Base-by-base conservation (phyloP, 768 basidiomycete genomes). In the Russula dissimulans region DNA sequence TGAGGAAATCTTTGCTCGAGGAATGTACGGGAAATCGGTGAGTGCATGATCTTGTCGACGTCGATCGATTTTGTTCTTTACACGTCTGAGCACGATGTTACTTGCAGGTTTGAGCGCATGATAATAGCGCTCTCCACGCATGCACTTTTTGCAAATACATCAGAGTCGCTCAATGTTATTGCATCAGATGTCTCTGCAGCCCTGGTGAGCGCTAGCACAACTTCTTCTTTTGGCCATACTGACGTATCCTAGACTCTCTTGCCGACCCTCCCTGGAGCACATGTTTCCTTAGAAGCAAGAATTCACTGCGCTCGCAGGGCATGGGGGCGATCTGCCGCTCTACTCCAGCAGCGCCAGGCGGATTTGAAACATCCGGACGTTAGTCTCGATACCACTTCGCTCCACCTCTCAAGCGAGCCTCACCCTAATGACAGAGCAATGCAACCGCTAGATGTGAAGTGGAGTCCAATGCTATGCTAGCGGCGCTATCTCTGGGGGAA, bases 21-120 rank as follows among this genome's bases (percentile, higher is more conserved):
- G 81, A 83, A 63, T 83, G 80, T 64, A 65, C 71, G 29, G 80
- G 82, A 26, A 78, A 78, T 56, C 75, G 75, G 81, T 81, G 51
- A 47, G 72, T 61, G 29, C 22, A 62, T 26, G 55, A 39, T 31
- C 36, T 26, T 26, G 29, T 55, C 34, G 10, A 34, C 60, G 0
- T 39, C 34, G 42, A 42, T 45, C 59, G 59, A 43, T 53, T 26
- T 22, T 26, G 34, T 36, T 36, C 34, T 57, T n/a, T 56, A 50
- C 46, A 36, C 46, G 49, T 51, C 31, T 17, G 15, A 39, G 49
- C 60, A 56, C 60, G 60, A 56, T 41, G 46, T 42, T 47, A 49
- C 56, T 26, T 50, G 17, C 64, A 83, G 82, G 66, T 83, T 83
- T 59, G 77, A 81, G 61, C 74, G 78, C 1, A 67, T 83, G 42